phyloP scores from a whole-genome alignment of 345 rosid species.

The Dovyalis caffra region DNA sequence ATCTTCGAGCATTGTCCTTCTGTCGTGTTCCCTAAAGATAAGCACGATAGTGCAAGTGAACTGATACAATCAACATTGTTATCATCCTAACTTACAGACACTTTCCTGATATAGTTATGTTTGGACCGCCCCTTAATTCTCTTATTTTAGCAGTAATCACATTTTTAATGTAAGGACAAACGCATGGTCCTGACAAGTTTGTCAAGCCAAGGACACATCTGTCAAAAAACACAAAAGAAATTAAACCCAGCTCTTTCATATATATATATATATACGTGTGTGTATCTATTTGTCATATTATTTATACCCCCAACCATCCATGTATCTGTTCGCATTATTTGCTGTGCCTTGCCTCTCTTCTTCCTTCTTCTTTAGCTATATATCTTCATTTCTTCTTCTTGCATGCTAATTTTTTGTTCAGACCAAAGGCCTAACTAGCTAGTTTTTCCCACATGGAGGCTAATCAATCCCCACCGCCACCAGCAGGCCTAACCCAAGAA shows the following conservation, averaged over 20 bases:
- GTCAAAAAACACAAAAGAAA: not conserved
- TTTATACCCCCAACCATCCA: not conserved
- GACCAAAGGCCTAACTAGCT: not conserved
- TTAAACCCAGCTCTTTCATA: not conserved
- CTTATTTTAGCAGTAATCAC: not conserved
- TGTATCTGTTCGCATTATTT: not conserved
- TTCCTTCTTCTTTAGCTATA: not conserved
- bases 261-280: too few species aligned
- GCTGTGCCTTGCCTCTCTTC: not conserved
- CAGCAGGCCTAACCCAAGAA: slow-evolving; percentile 50
- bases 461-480: slow-evolving; percentile 14
- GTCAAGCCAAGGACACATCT: slow-evolving; percentile 1
- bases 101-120: slow-evolving; percentile 18
- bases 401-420: not conserved
- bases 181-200: not conserved
- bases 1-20: slow-evolving; percentile 5
- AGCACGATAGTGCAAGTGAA: not conserved
- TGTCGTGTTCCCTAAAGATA: slow-evolving; percentile 4
- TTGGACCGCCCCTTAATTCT: slow-evolving; percentile 12
- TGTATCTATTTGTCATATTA: not conserved
- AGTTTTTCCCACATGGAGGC: not conserved
- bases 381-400: not conserved
- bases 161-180: slow-evolving; percentile 16
- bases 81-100: not conserved
- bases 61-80: not conserved